Evolutionary conservation across 108 stramenopile species (phyloP).

Genomic region (Asterionellopsis glacialis): DNA sequence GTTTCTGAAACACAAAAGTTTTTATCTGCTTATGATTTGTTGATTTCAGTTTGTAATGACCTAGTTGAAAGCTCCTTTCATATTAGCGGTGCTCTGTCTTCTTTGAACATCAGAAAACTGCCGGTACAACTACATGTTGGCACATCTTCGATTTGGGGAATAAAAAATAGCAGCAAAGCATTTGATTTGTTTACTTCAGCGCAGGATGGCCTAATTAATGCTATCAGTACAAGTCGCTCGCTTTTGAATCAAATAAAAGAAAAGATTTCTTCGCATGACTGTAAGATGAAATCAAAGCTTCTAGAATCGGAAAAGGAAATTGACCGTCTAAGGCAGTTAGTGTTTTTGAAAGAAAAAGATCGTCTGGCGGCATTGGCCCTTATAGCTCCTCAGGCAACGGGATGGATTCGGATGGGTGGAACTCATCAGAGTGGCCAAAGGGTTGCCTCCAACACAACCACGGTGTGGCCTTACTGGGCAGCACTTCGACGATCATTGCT

Average conservation of each 20-base stretch:
- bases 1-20: too few relatives aligned
- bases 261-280: neutral
- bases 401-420: constrained; percentile 70
- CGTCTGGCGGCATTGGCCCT: constrained; percentile 59
- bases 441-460: constrained; percentile 33
- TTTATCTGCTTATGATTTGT: too few relatives aligned
- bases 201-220: too few relatives aligned
- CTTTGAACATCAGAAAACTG: too few relatives aligned
- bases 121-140: too few relatives aligned
- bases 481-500: constrained; percentile 49
- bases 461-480: constrained; percentile 60
- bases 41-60: too few relatives aligned
- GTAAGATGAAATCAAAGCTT: neutral
- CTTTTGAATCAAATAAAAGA: neutral
- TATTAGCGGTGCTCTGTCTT: too few relatives aligned
- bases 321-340: constrained; percentile 16
- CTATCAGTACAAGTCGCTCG: too few relatives aligned
- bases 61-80: too few relatives aligned
- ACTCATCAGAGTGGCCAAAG: constrained; percentile 33
- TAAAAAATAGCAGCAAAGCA: too few relatives aligned
- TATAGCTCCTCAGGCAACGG: constrained; percentile 35
- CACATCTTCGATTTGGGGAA: too few relatives aligned
- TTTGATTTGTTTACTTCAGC: too few relatives aligned
- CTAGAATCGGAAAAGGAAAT: constrained; percentile 30
- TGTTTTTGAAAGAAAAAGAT: constrained; percentile 66